Evolutionary conservation across 2,329 filamentous ascomycete genomes (phyloP), one percentile per base, ranked within the genome.

Genomic region (Epichloe bromicola): DNA sequence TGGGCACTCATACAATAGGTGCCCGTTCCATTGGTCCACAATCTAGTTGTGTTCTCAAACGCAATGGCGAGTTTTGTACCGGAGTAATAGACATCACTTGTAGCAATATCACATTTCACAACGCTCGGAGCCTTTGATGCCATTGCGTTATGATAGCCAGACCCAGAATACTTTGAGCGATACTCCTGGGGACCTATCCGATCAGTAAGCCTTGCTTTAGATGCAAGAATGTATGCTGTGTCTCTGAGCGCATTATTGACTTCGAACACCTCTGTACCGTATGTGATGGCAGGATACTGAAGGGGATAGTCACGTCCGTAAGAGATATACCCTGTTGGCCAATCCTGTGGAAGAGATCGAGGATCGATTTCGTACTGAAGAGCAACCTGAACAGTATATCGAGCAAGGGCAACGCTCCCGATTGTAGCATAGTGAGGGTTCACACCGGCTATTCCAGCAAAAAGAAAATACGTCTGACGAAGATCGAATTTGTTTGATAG

Each of bases 321-420:
- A 1, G 82, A 76, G 33, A 88, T 72, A 62, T 88, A 88, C 5
- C 84, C 83, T 0, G 82, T 85, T 1, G 74, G 69, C 66, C 75
- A 87, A 63, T 81, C 82, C 2, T 61, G 60, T 0, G 83, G 82
- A 36, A 86, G 76, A 54, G 87, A 83, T 36, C 85, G 76, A 1
- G 77, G 69, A 58, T 88, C 85, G 54, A 89, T 78, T 64, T 89
- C 85, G 56, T 88, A 86, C 63, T 89, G 85, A 49, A 88, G 70
- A 0, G 81, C 84, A 3, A 88, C 83, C 61, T 89, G 86, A 5
- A 89, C 75, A 0, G 83, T 78, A 60, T 81, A 90, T 20, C 78
- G 75, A 38, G 81, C 76, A 50, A 90, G 78, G 1, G 82, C 82
- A 0, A 86, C 83, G 40, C 76, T 75, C 43, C 77, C 79, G 4